Evolutionary conservation across 495 filamentous ascomycete species (phyloP), one percentile per base, ranked within the genome.

Genomic region (Glutinoglossum americanum): DNA sequence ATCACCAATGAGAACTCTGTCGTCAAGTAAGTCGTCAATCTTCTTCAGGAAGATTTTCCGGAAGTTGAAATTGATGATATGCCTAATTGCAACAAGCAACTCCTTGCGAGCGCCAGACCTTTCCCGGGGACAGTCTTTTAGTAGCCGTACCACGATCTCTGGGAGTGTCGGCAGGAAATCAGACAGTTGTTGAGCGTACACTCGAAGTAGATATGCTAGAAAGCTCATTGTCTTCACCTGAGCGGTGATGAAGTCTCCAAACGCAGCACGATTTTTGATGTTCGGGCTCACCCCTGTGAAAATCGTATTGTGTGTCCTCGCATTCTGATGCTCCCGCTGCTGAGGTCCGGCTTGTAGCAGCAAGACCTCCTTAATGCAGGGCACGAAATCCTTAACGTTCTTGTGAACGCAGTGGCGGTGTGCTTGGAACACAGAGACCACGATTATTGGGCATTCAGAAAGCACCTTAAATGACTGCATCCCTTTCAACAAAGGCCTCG

Each of bases 141-240:
- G 71, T 54, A 99, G 71, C 6, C 93, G 80, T 19, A 99, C 88
- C 0, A 95, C 87, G 35, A 97, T 92, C 30, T 85, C 83, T 2
- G 93, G 93, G 13, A 99, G 73, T 0, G 80, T 83, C 0, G 84
- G 83, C 53, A 99, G 71, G 64, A 97, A 99, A 63, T 97, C 93
- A 13, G 81, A 78, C 0, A 99, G 74, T 58, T 94, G 86, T 44
- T 85, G 80, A 19, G 88, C 81, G 67, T 95, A 95, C 41, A 89
- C 81, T 26, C 93, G 76, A 27, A 99, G 75, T 4, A 99, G 72
- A 67, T 97, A 99, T 0, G 93, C 93, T 61, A 99, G 69, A 64
- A 99, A 99, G 62, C 87, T 94, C 93, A 99, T 97, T 0, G 92
- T 97, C 75, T 99, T 99, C 47, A 99, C 92, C 68, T 99, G 93